These are phyloP conservation scores for Cladosporium cucumerinum DNA, from an alignment of 2,329 filamentous ascomycete genomes.

Conservation along the genomic window DNA sequence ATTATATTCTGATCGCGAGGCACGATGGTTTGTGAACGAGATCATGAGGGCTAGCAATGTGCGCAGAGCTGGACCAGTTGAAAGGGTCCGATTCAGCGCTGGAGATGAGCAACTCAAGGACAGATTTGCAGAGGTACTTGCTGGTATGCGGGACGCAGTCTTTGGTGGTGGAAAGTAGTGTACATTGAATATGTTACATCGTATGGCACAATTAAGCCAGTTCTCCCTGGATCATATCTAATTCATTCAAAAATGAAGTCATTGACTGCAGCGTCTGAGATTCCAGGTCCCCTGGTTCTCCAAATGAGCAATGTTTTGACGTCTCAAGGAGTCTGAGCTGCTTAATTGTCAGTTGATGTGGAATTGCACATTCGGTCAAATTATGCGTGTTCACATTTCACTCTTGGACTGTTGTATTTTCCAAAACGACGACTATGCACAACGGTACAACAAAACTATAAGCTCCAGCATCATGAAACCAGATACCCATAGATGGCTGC, in stretches of 20 bases:
- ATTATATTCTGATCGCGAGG: constrained; percentile 76
- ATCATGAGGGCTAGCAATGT: constrained; percentile 61
- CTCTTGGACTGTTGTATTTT: too few relatives aligned
- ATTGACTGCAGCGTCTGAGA: too few relatives aligned
- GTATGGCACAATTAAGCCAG: neutral
- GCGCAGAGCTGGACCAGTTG: constrained; percentile 45
- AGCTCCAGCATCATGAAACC: too few relatives aligned
- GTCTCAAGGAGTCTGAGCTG: too few relatives aligned
- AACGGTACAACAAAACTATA: too few relatives aligned
- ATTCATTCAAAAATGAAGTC: neutral
- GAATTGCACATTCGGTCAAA: too few relatives aligned
- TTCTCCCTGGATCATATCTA: neutral
- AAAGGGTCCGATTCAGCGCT: constrained; percentile 33
- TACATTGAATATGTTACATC: neutral
- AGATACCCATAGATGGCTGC: too few relatives aligned
- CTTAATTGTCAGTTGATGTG: too few relatives aligned
- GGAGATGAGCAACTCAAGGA: constrained; percentile 30
- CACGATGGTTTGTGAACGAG: constrained; percentile 86
- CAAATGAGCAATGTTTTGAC: too few relatives aligned
- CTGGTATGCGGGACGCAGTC: constrained; percentile 61
- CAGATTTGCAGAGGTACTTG: constrained; percentile 54
- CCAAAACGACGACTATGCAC: too few relatives aligned
- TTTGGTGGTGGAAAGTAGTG: constrained; percentile 17
- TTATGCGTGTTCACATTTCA: too few relatives aligned
- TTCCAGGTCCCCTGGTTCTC: too few relatives aligned